Percentiles rank a stretch among this genome's conserved stretches.
phyloP scores from a whole-genome alignment of 2,329 filamentous ascomycete genomes.

The Verticillium klebahnii region DNA sequence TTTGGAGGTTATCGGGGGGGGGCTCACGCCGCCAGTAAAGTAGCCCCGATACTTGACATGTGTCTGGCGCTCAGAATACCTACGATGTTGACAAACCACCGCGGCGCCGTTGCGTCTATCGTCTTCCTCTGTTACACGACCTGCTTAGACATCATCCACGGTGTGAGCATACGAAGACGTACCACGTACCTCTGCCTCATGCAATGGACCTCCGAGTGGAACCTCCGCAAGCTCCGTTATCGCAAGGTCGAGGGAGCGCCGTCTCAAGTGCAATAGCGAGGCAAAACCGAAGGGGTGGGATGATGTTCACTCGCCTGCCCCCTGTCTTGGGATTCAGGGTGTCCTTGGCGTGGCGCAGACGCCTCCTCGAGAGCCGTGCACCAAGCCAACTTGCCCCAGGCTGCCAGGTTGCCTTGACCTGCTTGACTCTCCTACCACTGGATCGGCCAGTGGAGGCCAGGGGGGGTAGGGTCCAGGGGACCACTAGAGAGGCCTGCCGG shows the following conservation, averaged over 20 bases:
- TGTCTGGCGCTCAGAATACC: too few relatives aligned
- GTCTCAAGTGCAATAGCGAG: background rate
- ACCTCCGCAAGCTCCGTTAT: background rate
- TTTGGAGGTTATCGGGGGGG: background rate
- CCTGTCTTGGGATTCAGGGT: background rate
- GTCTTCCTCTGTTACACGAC: too few relatives aligned
- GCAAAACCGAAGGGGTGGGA: background rate
- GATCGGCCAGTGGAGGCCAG: background rate
- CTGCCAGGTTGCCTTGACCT: background rate
- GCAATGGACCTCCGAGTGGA: background rate
- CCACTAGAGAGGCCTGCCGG: background rate
- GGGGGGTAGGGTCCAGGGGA: background rate
- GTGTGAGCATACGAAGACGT: too few relatives aligned
- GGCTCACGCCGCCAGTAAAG: background rate
- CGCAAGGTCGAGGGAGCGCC: background rate
- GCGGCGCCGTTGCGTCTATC: too few relatives aligned
- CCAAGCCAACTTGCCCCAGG: background rate
- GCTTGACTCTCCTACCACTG: background rate
- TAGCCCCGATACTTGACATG: background rate
- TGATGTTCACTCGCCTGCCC: background rate
- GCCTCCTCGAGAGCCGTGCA: background rate
- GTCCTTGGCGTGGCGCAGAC: background rate
- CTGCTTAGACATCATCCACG: too few relatives aligned
- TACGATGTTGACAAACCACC: too few relatives aligned
- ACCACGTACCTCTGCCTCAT: background rate